These are phyloP conservation scores for Corinectria fuckeliana DNA, from an alignment of 2,329 filamentous ascomycete genomes.

Conservation along the genomic window DNA sequence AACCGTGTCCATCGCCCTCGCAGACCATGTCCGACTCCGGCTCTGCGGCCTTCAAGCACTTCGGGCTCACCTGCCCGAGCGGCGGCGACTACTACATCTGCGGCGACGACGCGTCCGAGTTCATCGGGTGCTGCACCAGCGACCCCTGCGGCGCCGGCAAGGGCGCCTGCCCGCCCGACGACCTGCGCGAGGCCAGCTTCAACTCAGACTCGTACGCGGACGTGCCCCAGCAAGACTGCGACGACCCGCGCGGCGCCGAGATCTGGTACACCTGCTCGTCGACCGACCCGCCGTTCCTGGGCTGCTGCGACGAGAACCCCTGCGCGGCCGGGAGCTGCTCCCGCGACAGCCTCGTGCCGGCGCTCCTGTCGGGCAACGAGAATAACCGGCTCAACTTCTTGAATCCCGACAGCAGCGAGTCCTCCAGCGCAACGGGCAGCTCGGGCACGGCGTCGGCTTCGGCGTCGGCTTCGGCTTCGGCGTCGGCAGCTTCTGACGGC, in stretches of 20 bases:
- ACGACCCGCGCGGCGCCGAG: conserved; percentile 11
- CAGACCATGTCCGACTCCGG: conserved; percentile 27
- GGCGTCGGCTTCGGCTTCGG: background rate
- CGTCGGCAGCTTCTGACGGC: background rate
- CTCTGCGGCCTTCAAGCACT: background rate
- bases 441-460: background rate
- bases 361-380: conserved; percentile 21
- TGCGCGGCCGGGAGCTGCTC: conserved; percentile 28
- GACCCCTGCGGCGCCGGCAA: conserved; percentile 43
- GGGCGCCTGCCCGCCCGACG: conserved; percentile 43
- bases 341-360: conserved; percentile 17
- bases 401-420: conserved; percentile 10
- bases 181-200: conserved; percentile 43
- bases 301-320: conserved; percentile 44
- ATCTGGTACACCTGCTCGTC: conserved; percentile 47
- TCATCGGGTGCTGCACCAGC: conserved; percentile 50
- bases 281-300: conserved; percentile 45
- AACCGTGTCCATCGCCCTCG: too few relatives aligned
- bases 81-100: conserved; percentile 49
- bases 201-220: conserved; percentile 36
- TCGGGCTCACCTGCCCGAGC: conserved; percentile 43
- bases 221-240: conserved; percentile 45
- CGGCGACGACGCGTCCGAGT: conserved; percentile 39
- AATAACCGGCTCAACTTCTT: conserved; percentile 27
- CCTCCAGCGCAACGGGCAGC: background rate